These are phyloP conservation scores for Aspergillus ruber DNA, from an alignment of 2,329 filamentous ascomycete species.

Conservation along the genomic window DNA sequence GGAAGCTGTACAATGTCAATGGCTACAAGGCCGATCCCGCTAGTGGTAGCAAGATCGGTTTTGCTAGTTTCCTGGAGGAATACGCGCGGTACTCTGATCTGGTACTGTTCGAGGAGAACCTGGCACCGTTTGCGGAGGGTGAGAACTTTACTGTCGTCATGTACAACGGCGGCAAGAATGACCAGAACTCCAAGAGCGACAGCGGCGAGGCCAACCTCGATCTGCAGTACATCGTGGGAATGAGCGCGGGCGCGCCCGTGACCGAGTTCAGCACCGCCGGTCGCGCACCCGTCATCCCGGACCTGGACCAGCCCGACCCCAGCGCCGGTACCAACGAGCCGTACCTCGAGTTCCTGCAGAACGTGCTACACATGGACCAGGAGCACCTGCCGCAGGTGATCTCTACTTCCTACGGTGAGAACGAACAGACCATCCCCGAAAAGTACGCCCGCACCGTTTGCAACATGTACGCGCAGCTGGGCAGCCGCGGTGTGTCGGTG, in stretches of 20 bases:
- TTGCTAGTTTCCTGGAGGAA: constrained; percentile 44
- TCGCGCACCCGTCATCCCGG: constrained; percentile 41
- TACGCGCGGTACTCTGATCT: constrained; percentile 45
- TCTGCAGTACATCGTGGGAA: constrained; percentile 43
- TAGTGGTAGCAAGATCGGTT: constrained; percentile 37
- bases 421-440: constrained; percentile 34
- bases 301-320: constrained; percentile 40
- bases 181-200: constrained; percentile 30
- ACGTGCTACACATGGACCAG: constrained; percentile 23
- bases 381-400: constrained; percentile 31
- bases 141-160: constrained; percentile 41
- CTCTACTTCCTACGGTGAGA: constrained; percentile 36
- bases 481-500: constrained; percentile 44
- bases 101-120: constrained; percentile 31
- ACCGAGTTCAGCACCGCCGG: constrained; percentile 45
- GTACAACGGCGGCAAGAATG: constrained; percentile 37
- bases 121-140: constrained; percentile 35
- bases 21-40: constrained; percentile 32
- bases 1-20: constrained; percentile 42
- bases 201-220: constrained; percentile 48
- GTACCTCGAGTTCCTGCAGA: constrained; percentile 30
- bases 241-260: constrained; percentile 39
- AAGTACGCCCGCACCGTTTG: constrained; percentile 35
- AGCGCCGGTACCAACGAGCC: constrained; percentile 44
- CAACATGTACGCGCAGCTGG: constrained; percentile 44